Evolutionary conservation across 2,329 filamentous ascomycete genomes (phyloP), one percentile per base, ranked within the genome.

Genomic region (Epichloe festucae): DNA sequence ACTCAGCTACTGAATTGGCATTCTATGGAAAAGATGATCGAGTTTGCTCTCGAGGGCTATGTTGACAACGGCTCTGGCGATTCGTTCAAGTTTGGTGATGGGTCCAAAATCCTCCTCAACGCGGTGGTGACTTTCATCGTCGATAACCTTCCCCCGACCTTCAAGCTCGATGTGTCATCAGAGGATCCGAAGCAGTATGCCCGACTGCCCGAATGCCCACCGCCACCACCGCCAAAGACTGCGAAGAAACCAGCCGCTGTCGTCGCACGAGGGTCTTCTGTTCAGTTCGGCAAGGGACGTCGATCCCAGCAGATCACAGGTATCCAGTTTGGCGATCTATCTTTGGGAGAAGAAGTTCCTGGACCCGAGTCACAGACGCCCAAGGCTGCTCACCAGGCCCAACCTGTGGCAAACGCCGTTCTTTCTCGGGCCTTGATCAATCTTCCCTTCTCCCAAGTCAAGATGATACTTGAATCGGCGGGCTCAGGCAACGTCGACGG

Each of bases 271-370:
- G 70, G 65, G 46, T 65, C 68, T 7, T 63, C 63, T 3, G 62
- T 67, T 19, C 65, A 67, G 40, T 58, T 68, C 21, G 65, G 64
- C 45, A 64, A 60, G 48, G 62, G 61, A 7, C 72, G 67, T 49
- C 65, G 79, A 48, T 73, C 75, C 46, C 66, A 67, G 40, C 76
- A 81, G 27, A 69, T 85, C 11, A 77, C 75, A 54, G 76, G 74
- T 55, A 87, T 89, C 49, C 79, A 81, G 54, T 89, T 89, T 59
- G 85, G 85, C n/a, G 83, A 87, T 56, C 68, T 84, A 19, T 70
- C 78, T 59, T 48, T 69, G 55, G 53, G 58, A 0, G 64, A 66
- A 21, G 59, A 59, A 21, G 53, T 60, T 21, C 57, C 56, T 35
- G 58, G 56, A 8, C 44, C 58, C 10, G 57, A 57, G 7, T 63